phyloP scores from a whole-genome alignment of 2,329 filamentous ascomycete genomes.

The Talaromyces sp. region DNA sequence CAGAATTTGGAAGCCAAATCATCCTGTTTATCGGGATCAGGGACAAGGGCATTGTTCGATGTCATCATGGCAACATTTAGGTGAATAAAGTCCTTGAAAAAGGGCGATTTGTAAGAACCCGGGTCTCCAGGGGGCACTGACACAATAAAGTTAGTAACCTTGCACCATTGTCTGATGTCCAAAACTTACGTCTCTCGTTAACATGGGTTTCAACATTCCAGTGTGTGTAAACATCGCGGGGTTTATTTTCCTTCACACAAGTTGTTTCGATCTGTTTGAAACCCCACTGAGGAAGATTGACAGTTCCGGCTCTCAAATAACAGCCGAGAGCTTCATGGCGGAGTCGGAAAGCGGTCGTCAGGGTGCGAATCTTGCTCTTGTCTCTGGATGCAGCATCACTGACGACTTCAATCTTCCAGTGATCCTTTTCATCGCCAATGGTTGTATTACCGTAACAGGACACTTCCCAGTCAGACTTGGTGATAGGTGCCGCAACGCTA shows the following conservation, averaged over 20 bases:
- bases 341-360: slow-evolving; percentile 90
- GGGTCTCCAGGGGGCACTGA: slow-evolving; percentile 79
- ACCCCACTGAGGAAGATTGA: slow-evolving; percentile 96
- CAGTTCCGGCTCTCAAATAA: slow-evolving; percentile 91
- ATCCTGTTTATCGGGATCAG: slow-evolving; percentile 98
- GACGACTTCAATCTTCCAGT: slow-evolving; percentile 92
- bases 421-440: slow-evolving; percentile 93
- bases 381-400: slow-evolving; percentile 85
- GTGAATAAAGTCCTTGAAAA: slow-evolving; percentile 96
- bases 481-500: slow-evolving; percentile 79
- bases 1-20: slow-evolving; percentile 95
- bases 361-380: slow-evolving; percentile 77
- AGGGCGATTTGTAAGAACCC: slow-evolving; percentile 91
- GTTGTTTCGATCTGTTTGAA: slow-evolving; percentile 99
- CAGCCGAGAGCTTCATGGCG: slow-evolving; percentile 79
- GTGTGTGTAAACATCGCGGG: slow-evolving; percentile 89
- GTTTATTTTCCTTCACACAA: slow-evolving; percentile 89
- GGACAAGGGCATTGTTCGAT: slow-evolving; percentile 96
- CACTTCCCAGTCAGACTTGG: slow-evolving; percentile 87
- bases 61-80: slow-evolving; percentile 99
- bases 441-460: slow-evolving; percentile 95
- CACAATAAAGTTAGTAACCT: slow-evolving; percentile 4
- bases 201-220: slow-evolving; percentile 97
- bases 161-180: background rate
- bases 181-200: slow-evolving; percentile 79